Base-by-base conservation (phyloP, 768 basidiomycete species). In the Thelephora ganbajun region DNA sequence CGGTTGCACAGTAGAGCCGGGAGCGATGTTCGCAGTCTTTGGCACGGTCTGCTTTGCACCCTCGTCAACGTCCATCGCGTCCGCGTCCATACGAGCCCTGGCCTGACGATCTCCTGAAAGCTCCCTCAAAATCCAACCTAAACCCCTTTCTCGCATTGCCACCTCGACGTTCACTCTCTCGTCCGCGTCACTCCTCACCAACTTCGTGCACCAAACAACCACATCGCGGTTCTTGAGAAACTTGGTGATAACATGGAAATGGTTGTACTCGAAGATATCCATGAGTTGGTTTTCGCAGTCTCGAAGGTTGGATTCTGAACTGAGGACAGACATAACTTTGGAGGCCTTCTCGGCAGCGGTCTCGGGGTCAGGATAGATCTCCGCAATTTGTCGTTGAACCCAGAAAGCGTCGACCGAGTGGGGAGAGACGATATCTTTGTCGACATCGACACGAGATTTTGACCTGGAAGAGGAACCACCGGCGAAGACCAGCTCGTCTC, bases 381-480 rank as follows among this genome's bases (percentile, higher is more conserved):
- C 81, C 0, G 87, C 78, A 45, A 98, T 81, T 50, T 94, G 85
- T 1, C 93, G 83, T 59, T 99, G 96, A 0, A 99, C 89, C 93
- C 93, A 99, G 78, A 98, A 98, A 22, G 79, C 94, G 61, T 99
- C 94, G 57, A 99, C 81, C 45, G 81, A 74, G 52, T 96, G 90
- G 0, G 92, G 91, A 0, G 90, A 82, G 35, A 98, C 82, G 46
- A 79, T 67, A 55, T 89, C 87, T 55, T 81, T 80, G 63, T 87
- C 80, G 41, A 68, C 69, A 56, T 79, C 79, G 47, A 70, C 60
- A 52, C 71, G 72, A 18, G 67, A 63, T 30, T 66, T 62, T 37
- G 60, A 58, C 47, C 63, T 67, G 20, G 67, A 53, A 12, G 78
- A 71, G 0, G 77, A 69, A 43, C 74, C 80, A 49, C 79, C 80